Conservation (phyloP, 257 asterid genomes). For the Solanum virginianum region DNA sequence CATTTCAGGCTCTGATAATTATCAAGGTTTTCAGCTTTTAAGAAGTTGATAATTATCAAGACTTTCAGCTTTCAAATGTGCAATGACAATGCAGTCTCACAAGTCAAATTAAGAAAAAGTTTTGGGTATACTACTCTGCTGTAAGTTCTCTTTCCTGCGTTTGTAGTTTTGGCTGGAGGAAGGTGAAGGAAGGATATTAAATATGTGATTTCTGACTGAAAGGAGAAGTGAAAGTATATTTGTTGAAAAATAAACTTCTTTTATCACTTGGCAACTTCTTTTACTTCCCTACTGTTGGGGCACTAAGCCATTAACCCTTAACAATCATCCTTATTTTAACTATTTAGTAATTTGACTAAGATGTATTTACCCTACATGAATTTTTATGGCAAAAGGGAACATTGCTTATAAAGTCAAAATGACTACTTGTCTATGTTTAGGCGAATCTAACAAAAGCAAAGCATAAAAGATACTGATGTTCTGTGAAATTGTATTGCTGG, state of each 20-base stretch:
- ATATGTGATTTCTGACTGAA: neutral
- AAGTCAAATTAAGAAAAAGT: conserved; percentile 60
- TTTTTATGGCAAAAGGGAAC: neutral
- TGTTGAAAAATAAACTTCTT: neutral
- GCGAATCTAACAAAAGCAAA: neutral
- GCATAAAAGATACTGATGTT: neutral
- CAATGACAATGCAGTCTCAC: neutral
- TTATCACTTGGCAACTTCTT: neutral
- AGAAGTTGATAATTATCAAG: neutral
- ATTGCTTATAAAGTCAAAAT: neutral
- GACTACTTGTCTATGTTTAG: neutral
- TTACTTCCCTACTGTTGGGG: neutral
- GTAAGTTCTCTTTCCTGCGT: conserved; percentile 26
- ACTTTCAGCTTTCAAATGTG: neutral
- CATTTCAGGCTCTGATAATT: conserved; percentile 43
- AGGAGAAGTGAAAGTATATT: neutral
- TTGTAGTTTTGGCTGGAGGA: neutral
- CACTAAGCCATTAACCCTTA: neutral
- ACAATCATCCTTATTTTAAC: neutral
- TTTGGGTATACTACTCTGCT: conserved; percentile 59
- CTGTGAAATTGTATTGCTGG: conserved; percentile 21
- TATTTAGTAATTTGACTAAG: neutral
- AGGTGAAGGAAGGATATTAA: neutral
- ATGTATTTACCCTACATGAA: neutral
- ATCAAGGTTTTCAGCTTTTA: neutral